These are phyloP conservation scores for Globisporangium rhizosaccharum DNA, from an alignment of 352 stramenopile genomes.

Conservation along the genomic window DNA sequence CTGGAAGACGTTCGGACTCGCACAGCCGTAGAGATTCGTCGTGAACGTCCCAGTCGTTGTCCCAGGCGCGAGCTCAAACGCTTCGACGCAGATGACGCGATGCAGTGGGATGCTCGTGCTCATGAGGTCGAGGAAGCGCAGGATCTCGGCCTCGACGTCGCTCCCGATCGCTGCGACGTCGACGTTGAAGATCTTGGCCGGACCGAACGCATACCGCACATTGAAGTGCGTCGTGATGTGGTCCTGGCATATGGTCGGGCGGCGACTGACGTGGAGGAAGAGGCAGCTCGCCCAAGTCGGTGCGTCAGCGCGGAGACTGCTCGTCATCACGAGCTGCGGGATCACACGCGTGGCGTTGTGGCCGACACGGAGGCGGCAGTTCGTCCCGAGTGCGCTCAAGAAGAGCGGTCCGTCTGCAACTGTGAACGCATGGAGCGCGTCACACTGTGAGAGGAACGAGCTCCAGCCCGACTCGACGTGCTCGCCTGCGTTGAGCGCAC, in stretches of 20 bases:
- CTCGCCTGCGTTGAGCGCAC: slow-evolving; percentile 2
- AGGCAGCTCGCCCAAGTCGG: slow-evolving; percentile 19
- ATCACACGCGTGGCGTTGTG: slow-evolving; percentile 9
- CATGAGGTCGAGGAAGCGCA: slow-evolving; percentile 18
- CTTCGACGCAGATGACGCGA: slow-evolving; percentile 15
- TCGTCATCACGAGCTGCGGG: slow-evolving; percentile 18
- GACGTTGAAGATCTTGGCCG: background rate
- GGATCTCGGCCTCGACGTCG: slow-evolving; percentile 13
- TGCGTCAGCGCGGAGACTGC: slow-evolving; percentile 17
- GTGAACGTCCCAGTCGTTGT: slow-evolving; percentile 7
- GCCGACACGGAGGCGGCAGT: slow-evolving; percentile 10
- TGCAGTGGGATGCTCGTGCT: slow-evolving; percentile 13
- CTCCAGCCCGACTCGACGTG: slow-evolving; percentile 14
- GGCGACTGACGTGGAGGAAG: slow-evolving; percentile 11
- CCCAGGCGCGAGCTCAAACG: slow-evolving; percentile 12
- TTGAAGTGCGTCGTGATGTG: slow-evolving; percentile 16
- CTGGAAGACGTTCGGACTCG: slow-evolving; percentile 17
- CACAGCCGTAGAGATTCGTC: slow-evolving; percentile 16
- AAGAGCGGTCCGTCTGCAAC: slow-evolving; percentile 14
- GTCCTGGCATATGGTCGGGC: slow-evolving; percentile 15
- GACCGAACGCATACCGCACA: slow-evolving; percentile 11
- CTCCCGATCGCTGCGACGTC: slow-evolving; percentile 1
- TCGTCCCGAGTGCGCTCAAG: slow-evolving; percentile 14
- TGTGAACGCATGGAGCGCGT: slow-evolving; percentile 12
- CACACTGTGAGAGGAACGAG: slow-evolving; percentile 19